Evolutionary conservation across 805 yeast genomes (phyloP).

Genomic region (Myxozyma melibiosi): DNA sequence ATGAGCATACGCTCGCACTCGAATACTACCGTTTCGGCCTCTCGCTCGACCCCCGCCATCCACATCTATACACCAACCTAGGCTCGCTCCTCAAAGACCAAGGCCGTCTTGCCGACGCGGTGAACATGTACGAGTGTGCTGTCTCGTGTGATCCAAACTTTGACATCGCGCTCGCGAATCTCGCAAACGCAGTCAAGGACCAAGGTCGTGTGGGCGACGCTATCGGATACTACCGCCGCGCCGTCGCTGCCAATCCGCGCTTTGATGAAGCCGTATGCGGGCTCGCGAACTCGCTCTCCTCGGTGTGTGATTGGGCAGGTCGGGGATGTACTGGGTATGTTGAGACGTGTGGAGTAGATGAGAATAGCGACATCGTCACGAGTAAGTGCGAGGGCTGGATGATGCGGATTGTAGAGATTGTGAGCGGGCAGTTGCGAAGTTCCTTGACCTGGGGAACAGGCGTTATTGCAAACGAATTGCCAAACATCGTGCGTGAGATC

Average conservation of each 20-base stretch:
- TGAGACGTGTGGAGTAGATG: slow-evolving; percentile 38
- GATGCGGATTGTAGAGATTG: slow-evolving; percentile 32
- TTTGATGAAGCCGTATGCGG: slow-evolving; percentile 42
- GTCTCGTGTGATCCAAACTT: slow-evolving; percentile 40
- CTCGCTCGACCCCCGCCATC: slow-evolving; percentile 40
- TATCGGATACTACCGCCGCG: slow-evolving; percentile 38
- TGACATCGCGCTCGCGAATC: slow-evolving; percentile 41
- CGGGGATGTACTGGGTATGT: slow-evolving; percentile 38
- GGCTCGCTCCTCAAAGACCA: slow-evolving; percentile 42
- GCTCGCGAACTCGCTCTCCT: slow-evolving; percentile 38
- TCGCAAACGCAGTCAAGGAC: slow-evolving; percentile 42
- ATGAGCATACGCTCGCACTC: slow-evolving; percentile 36
- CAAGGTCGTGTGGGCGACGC: slow-evolving; percentile 40
- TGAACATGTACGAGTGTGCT: slow-evolving; percentile 40
- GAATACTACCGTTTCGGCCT: slow-evolving; percentile 40
- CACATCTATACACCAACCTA: slow-evolving; percentile 42
- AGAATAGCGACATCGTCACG: slow-evolving; percentile 32
- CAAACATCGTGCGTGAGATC: slow-evolving; percentile 10
- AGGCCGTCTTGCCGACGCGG: slow-evolving; percentile 38
- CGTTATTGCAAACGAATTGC: slow-evolving; percentile 16
- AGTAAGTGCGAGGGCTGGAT: slow-evolving; percentile 38
- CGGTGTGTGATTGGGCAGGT: slow-evolving; percentile 42
- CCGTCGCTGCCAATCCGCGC: slow-evolving; percentile 38
- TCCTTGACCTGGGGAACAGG: slow-evolving; percentile 39
- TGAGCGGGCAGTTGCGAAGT: slow-evolving; percentile 36